Evolutionary conservation across 2,329 filamentous ascomycete species (phyloP), one percentile per base, ranked within the genome.

Genomic region (Diplocarpon mali): DNA sequence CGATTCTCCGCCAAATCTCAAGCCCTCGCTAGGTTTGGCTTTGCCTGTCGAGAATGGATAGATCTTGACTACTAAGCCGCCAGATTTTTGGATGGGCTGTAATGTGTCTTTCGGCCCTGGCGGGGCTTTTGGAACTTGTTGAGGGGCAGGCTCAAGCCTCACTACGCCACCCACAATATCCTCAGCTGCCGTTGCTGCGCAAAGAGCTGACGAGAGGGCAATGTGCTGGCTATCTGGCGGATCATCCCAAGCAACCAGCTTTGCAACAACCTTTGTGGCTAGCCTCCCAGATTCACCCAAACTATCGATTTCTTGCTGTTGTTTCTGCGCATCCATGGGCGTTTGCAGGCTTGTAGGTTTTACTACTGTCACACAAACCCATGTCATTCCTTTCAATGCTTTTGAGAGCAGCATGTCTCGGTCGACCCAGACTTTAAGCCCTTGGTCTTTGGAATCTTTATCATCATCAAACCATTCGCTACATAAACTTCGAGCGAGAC

Each of bases 1-100:
- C 0, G 86, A 85, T 55, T 95, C 87, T 12, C 88, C 86, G 4
- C 90, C 90, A 59, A 96, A 94, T 56, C 80, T 87, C 16, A 95
- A 70, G 0, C 82, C 83, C 37, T 81, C 73, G 30, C 71, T 73
- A 32, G 71, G 65, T 54, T 78, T 80, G 3, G 70, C 66, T 16
- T 66, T 65, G 38, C 68, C 64, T 1, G 72, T 67, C 2, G 77
- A 72, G 57, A 95, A 96, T 0, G 92, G 92, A 45, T 83, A 85
- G 2, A 98, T 69, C 55, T 85, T 89, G 46, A 96, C 66, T 4
- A 76, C 68, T 45, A 73, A 71, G 5, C 60, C 53, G 10, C 59
- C 57, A 32, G 62, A 57, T 69, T 63, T 77, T 76, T 5, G 86
- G 68, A 0, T 76, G 71, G 34, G 76, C 78, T 47, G 78, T 20